phyloP scores from a whole-genome alignment of 768 basidiomycete genomes.

The Trametes punicea region DNA sequence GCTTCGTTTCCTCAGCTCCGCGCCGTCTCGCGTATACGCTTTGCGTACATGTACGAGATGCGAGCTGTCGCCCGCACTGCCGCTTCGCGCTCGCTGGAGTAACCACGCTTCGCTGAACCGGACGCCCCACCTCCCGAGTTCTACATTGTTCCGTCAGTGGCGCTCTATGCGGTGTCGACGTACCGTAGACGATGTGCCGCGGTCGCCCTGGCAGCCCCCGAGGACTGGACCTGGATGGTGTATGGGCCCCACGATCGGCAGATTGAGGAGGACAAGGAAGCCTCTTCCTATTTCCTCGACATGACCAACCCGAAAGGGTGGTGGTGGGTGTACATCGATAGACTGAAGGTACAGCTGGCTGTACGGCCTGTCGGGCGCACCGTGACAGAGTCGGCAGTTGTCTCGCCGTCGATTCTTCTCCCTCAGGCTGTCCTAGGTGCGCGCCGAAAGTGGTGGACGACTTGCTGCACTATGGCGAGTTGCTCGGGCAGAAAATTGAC shows the following conservation, averaged over 20 bases:
- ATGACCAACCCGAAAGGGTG: neutral
- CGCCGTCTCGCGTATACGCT: neutral
- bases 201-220: neutral
- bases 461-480: neutral
- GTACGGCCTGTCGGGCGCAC: neutral
- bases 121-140: neutral
- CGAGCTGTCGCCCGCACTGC: neutral
- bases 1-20: neutral
- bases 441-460: neutral
- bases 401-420: neutral
- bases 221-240: neutral
- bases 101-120: neutral
- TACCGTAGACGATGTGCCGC: neutral
- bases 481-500: neutral
- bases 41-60: neutral
- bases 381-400: neutral
- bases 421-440: neutral
- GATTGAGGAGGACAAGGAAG: neutral
- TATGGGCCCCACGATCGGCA: neutral
- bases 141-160: neutral
- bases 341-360: neutral
- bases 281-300: no score
- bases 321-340: neutral
- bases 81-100: neutral
- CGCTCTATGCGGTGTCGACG: neutral